Conservation (phyloP, 2,329 filamentous ascomycete genomes). For the Talaromyces sp. region DNA sequence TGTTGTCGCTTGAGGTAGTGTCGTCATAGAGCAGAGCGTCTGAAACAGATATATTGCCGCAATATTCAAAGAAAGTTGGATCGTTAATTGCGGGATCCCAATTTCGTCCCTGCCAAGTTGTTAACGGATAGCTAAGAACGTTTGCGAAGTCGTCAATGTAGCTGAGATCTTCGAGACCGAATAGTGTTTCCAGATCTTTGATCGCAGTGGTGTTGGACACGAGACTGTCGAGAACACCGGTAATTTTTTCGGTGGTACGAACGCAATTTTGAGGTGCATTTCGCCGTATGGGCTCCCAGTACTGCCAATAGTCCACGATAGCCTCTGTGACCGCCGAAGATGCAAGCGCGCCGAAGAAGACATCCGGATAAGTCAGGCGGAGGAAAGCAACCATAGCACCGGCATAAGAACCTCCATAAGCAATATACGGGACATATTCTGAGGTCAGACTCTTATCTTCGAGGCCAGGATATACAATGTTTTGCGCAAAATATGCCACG, state of each 20-base stretch:
- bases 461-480: slow-evolving; percentile 68
- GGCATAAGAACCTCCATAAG: slow-evolving; percentile 81
- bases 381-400: slow-evolving; percentile 75
- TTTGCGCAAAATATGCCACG: slow-evolving; percentile 72
- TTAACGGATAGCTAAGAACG: slow-evolving; percentile 41
- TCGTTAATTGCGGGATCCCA: slow-evolving; percentile 58
- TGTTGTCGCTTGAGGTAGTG: slow-evolving; percentile 32
- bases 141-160: slow-evolving; percentile 54
- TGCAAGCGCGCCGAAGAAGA: slow-evolving; percentile 75
- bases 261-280: slow-evolving; percentile 63
- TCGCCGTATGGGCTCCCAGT: slow-evolving; percentile 57
- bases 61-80: slow-evolving; percentile 52
- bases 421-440: slow-evolving; percentile 65
- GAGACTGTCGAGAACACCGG: slow-evolving; percentile 58
- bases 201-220: slow-evolving; percentile 47
- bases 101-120: slow-evolving; percentile 54
- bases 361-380: slow-evolving; percentile 70
- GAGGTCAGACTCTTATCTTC: slow-evolving; percentile 66
- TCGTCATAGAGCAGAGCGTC: slow-evolving; percentile 42
- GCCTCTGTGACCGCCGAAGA: slow-evolving; percentile 76
- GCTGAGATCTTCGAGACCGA: slow-evolving; percentile 33
- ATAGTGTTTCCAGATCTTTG: slow-evolving; percentile 46
- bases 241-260: slow-evolving; percentile 58
- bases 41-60: slow-evolving; percentile 55
- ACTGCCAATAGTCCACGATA: slow-evolving; percentile 71